phyloP scores from a whole-genome alignment of 2,329 filamentous ascomycete genomes.

The Nothopassalora personata region DNA sequence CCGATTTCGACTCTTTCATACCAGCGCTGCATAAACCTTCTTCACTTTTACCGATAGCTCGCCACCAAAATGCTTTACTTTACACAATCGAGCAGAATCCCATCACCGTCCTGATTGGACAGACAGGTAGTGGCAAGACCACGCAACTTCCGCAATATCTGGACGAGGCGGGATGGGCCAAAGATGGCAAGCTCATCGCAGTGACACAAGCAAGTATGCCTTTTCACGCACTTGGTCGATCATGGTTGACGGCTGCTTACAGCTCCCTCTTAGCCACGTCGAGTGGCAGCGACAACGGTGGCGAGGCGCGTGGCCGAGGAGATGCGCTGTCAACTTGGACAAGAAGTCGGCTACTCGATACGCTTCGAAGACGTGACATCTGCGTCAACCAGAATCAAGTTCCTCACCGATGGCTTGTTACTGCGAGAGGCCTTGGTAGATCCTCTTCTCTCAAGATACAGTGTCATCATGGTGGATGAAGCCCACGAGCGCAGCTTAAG shows the following conservation, averaged over 20 bases:
- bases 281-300: constrained; percentile 86
- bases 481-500: constrained; percentile 91
- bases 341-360: constrained; percentile 85
- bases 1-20: constrained; percentile 52
- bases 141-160: constrained; percentile 93
- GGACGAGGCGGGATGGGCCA: constrained; percentile 82
- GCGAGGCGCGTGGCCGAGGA: constrained; percentile 86
- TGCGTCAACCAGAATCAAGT: constrained; percentile 80
- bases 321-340: constrained; percentile 75
- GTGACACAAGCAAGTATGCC: constrained; percentile 72
- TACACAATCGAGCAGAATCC: constrained; percentile 81
- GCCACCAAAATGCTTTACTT: constrained; percentile 70
- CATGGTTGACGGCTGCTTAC: constrained; percentile 30
- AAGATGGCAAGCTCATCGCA: constrained; percentile 73
- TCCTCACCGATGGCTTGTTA: constrained; percentile 87
- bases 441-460: constrained; percentile 83
- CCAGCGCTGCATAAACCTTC: constrained; percentile 81
- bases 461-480: constrained; percentile 96
- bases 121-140: constrained; percentile 92
- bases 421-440: constrained; percentile 90
- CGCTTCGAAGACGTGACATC: constrained; percentile 88
- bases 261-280: constrained; percentile 60
- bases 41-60: constrained; percentile 77
- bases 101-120: constrained; percentile 84
- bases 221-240: constrained; percentile 2